These are phyloP conservation scores for Bromus sterilis DNA, from an alignment of 176 grass and related monocot genomes.

Conservation along the genomic window DNA sequence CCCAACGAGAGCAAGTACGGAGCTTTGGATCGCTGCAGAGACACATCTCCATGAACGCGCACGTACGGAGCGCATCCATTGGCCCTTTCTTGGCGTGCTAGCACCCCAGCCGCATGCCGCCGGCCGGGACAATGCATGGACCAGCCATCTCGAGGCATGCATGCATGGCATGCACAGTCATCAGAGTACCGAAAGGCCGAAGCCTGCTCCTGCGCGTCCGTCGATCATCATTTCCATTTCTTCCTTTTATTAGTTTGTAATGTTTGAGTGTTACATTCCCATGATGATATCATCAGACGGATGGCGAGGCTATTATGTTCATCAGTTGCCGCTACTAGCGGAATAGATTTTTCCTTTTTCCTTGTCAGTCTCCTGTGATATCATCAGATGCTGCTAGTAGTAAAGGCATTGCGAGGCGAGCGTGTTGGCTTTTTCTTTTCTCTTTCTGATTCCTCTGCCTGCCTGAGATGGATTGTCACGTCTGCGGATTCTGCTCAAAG, in stretches of 20 bases:
- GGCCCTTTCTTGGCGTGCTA: not conserved
- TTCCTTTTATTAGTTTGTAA: not conserved
- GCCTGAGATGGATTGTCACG: constrained; percentile 47
- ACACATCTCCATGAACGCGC: not conserved
- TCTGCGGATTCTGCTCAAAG: constrained; percentile 29
- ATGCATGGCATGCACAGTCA: not conserved
- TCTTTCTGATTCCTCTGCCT: not conserved
- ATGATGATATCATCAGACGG: not conserved
- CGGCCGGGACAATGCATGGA: not conserved
- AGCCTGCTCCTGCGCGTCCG: not conserved
- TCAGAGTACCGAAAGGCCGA: not conserved
- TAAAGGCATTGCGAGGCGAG: not conserved
- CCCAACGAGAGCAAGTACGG: not conserved
- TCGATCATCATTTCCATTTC: not conserved
- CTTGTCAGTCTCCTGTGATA: constrained; percentile 10
- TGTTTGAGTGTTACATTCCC: constrained; percentile 3
- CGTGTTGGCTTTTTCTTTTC: constrained; percentile 13
- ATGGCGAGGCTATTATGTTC: not conserved
- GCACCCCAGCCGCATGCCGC: not conserved
- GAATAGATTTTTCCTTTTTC: not conserved
- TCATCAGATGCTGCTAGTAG: not conserved
- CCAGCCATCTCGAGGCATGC: not conserved
- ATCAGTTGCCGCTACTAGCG: not conserved
- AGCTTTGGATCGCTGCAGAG: not conserved
- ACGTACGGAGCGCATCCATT: not conserved